Base-by-base conservation (phyloP, 495 filamentous ascomycete species). In the Friedmanniomyces endolithicus region DNA sequence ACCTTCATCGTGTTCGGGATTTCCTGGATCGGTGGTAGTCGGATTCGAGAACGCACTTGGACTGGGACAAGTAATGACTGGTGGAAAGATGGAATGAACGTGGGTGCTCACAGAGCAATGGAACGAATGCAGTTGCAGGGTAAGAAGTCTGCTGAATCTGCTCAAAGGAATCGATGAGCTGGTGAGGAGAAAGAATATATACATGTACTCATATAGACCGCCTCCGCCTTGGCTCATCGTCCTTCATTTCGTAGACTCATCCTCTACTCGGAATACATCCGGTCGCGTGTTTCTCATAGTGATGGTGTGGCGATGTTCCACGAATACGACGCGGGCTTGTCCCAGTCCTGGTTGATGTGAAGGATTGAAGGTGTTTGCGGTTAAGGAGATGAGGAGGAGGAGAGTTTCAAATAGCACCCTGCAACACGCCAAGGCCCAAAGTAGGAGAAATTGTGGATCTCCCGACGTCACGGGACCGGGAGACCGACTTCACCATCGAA, bases 101-200 rank as follows among this genome's bases (percentile, higher is more conserved):
- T 52, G 33, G n/a, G 17, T 39, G 49, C 49, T 52, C 49, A 24
- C 31, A 52, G 49, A 52, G 49, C 49, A 12, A 52, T 34, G 20
- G 33, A 52, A 41, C 4, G 24, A 50, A 22, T 14, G 29, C 6
- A 6, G 44, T 25, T 24, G 44, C 44, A 3, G 41, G 9, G 41
- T 20, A 33, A 23, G 47, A 50, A 50, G 29, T 35, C 11, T 29
- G 46, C 17, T 48, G 17, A 23, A 9, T 3, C 3, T 47, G 44
- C 4, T 41, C 6, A 6, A 41, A 14, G 37, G 12, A 47, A 20
- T 6, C 11, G 23, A 24, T 6, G 44, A 22, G 44, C 3, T 47
- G 44, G 27, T 4, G 23, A 22, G 24, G 44, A 47, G 17, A 16
- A 20, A 47, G 8, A 16, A 11, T 47, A 47, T 47, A 47, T 47